A percentile compares a stretch with the other conserved stretches of the same genome.
phyloP scores from a whole-genome alignment of 495 filamentous ascomycete genomes.

The Penicillium simplicissimum region DNA sequence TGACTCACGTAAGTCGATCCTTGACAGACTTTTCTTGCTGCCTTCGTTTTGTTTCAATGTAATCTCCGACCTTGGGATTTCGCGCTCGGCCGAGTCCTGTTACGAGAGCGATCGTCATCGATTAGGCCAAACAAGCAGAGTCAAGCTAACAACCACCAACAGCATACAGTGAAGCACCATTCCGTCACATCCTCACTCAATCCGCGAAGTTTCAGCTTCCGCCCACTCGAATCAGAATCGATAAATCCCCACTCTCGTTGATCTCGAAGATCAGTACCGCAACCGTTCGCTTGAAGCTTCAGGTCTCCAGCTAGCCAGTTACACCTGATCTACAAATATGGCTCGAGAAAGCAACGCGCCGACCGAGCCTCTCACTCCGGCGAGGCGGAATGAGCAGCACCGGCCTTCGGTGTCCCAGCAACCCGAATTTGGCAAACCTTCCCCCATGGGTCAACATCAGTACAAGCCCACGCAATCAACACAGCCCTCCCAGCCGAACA shows the following conservation, averaged over 20 bases:
- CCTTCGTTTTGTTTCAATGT: background rate
- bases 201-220: background rate
- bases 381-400: constrained; percentile 31
- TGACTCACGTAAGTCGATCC: background rate
- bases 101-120: background rate
- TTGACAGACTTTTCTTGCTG: too few relatives aligned
- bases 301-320: background rate
- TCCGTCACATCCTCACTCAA: background rate
- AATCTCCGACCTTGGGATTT: background rate
- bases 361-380: constrained; percentile 34
- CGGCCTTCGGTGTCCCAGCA: constrained; percentile 30
- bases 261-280: background rate
- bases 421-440: constrained; percentile 62
- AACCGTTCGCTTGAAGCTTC: background rate
- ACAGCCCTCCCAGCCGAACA: constrained; percentile 33
- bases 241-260: background rate
- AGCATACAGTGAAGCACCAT: background rate
- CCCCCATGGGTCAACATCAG: constrained; percentile 49
- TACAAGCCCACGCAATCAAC: constrained; percentile 36
- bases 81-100: background rate
- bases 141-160: background rate
- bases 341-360: constrained; percentile 47
- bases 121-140: background rate
- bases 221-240: background rate
- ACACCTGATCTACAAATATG: constrained; percentile 27